Conservation (phyloP, 2,329 filamentous ascomycete species). For the Colletotrichum sp. region DNA sequence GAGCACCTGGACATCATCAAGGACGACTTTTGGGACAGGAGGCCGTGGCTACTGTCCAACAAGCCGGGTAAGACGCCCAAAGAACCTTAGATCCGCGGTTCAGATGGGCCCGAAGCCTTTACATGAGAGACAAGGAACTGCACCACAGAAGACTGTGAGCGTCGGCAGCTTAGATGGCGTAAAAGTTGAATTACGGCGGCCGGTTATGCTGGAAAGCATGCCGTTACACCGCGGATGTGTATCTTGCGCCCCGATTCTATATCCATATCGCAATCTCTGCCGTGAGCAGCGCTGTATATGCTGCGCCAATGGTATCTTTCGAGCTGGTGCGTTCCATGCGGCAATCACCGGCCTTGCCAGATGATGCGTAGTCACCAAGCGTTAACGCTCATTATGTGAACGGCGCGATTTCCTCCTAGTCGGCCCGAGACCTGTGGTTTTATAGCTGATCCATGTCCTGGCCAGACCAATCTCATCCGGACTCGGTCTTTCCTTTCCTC, state of each 20-base stretch:
- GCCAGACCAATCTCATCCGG: neutral
- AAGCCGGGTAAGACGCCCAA: conserved; percentile 75
- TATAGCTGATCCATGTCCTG: neutral
- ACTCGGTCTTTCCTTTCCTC: conserved; percentile 3
- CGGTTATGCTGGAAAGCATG: neutral
- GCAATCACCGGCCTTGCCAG: neutral
- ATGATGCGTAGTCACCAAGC: neutral
- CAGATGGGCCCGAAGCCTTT: neutral
- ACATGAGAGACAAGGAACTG: neutral
- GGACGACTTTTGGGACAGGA: conserved; percentile 88
- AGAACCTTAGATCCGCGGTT: conserved; percentile 43
- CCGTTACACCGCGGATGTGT: neutral
- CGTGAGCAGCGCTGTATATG: neutral
- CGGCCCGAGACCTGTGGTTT: neutral
- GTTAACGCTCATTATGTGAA: neutral
- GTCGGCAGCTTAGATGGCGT: neutral
- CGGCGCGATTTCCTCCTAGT: neutral
- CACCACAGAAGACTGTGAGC: neutral
- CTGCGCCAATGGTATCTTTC: neutral
- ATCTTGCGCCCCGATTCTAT: neutral
- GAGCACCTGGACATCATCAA: conserved; percentile 94
- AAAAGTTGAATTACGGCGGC: neutral
- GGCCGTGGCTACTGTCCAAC: conserved; percentile 84
- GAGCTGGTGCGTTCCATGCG: neutral
- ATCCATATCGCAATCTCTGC: neutral